phyloP scores from a whole-genome alignment of 805 yeast genomes.

The Kregervanrija pseudodelftensis region DNA sequence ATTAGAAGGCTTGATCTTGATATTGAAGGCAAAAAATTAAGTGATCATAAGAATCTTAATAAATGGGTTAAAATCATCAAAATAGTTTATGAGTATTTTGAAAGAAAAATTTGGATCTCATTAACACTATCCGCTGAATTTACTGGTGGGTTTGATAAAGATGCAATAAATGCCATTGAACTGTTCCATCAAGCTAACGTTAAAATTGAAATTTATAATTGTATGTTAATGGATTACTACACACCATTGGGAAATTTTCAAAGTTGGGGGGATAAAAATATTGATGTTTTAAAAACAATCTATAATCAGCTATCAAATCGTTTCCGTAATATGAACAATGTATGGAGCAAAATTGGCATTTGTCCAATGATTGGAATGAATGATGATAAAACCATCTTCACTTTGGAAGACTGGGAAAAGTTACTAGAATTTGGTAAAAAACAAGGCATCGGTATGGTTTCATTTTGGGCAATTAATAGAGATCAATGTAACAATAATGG shows the following conservation, averaged over 20 bases:
- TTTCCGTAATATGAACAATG: background rate
- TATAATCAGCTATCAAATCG: conserved; percentile 10
- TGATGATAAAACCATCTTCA: conserved; percentile 23
- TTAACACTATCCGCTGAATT: conserved; percentile 27
- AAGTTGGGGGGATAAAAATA: conserved; percentile 25
- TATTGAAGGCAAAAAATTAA: conserved; percentile 22
- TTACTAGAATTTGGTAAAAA: conserved; percentile 15
- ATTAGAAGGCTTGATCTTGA: conserved; percentile 24
- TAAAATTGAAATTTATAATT: conserved; percentile 13
- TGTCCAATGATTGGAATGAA: conserved; percentile 30
- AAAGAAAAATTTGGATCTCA: conserved; percentile 7
- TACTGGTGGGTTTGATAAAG: conserved; percentile 14
- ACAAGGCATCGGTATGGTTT: conserved; percentile 18
- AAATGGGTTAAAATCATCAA: conserved; percentile 9
- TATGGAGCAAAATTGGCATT: conserved; percentile 22
- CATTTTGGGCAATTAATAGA: conserved; percentile 29
- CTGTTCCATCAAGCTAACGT: conserved; percentile 8
- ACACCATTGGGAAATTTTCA: conserved; percentile 16
- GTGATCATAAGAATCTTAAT: conserved; percentile 4
- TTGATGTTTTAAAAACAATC: conserved; percentile 16
- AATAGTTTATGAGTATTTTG: background rate
- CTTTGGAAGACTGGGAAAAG: conserved; percentile 17
- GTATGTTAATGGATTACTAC: conserved; percentile 28
- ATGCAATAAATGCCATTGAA: conserved; percentile 13
- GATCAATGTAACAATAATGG: conserved; percentile 17